Evolutionary conservation across 2,329 filamentous ascomycete species (phyloP).

Genomic region (Aspergillus ruber): DNA sequence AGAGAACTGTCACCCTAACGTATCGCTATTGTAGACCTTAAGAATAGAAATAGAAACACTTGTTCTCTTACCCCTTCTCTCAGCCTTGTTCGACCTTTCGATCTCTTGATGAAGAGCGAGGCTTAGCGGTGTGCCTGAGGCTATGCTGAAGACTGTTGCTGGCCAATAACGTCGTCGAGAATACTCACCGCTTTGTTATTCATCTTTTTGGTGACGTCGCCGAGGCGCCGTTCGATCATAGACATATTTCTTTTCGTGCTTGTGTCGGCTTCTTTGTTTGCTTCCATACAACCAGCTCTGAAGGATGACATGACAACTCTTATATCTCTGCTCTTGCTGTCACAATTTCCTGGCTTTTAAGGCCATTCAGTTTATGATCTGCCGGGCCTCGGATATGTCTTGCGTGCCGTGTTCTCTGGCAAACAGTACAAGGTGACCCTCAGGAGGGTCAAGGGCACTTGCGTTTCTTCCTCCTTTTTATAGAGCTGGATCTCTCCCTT

Average conservation of each 20-base stretch:
- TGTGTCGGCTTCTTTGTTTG: background rate
- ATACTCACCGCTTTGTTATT: background rate
- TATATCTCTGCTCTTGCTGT: background rate
- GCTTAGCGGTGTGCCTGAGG: no score
- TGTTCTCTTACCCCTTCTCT: background rate
- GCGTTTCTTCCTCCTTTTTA: constrained; percentile 15
- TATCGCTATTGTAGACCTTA: no score
- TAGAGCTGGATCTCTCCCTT: constrained; percentile 11
- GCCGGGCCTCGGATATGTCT: constrained; percentile 19
- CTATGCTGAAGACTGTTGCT: no score
- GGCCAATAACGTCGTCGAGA: no score
- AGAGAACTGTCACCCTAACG: constrained; percentile 14
- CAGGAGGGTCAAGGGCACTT: constrained; percentile 19
- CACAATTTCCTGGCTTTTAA: background rate
- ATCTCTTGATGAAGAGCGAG: background rate
- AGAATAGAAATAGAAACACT: background rate
- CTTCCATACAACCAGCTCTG: background rate
- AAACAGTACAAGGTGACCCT: constrained; percentile 17
- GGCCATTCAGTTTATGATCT: background rate
- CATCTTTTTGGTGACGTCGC: constrained; percentile 14
- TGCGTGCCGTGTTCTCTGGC: constrained; percentile 14
- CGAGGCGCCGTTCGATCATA: constrained; percentile 3
- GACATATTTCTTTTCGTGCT: background rate
- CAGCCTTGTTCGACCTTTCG: background rate
- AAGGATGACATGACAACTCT: constrained; percentile 1